Evolutionary conservation across 2,329 filamentous ascomycete genomes (phyloP), one percentile per base, ranked within the genome.

Genomic region (Sclerotinia borealis): DNA sequence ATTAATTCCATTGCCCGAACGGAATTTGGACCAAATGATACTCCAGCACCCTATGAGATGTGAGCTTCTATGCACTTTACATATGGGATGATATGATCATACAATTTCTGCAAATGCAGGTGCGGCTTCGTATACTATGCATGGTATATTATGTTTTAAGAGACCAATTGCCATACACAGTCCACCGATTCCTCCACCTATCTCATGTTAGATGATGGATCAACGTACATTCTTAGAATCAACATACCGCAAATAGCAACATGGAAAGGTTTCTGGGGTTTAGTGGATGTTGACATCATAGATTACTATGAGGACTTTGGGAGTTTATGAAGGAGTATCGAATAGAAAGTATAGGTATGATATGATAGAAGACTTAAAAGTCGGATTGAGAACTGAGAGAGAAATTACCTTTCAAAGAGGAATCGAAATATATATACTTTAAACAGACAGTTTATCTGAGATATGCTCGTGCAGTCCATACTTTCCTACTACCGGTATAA

Each of bases 1-100:
- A 74, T 70, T 2, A 73, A 64, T 6, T 60, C 51, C 70, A 75
- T 73, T 27, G 72, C 72, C 39, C 67, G 61, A 1, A 73, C 37
- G 3, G 72, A 64, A 63, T 74, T 74, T 36, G 71, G 70, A 11
- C 72, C 72, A 39, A 74, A 73, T 4, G 70, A 69, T 15, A 74
- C 67, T 4, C 72, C 73, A 6, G 73, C 73, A 13, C 73, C 61
- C 61, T 63, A 27, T 41, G 3, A 10, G 45, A 27, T 39, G 31
- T 47, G 43, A 47, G 59, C 29, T 39, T 47, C 34, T 17, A 22
- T 22, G 41, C 15, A 34, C 10, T 3, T 25, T 25, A 22, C 10
- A 9, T 4, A 56, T 2, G 37, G 3, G 15, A 13, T 11, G 10
- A 15, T 27, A 15, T n/a, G 17, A 34, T 27, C 34, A 41, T 63